Evolutionary conservation across 164 flowering plant species (phyloP), one percentile per base, ranked within the genome.

Genomic region (Vitis cinerea): DNA sequence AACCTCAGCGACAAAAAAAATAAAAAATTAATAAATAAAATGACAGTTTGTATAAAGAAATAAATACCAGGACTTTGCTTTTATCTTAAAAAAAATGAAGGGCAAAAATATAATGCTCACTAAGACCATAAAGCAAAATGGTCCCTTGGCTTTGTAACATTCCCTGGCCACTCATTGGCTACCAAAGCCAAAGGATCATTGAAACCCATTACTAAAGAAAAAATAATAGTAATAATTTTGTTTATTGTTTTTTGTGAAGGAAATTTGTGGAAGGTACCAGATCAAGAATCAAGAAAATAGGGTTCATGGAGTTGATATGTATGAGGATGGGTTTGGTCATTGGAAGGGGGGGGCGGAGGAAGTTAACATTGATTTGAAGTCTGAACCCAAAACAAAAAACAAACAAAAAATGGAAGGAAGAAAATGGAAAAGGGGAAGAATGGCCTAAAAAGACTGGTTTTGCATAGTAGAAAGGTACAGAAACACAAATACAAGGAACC

Each of bases 391-490:
- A 52, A 54, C 19, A 31, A 31, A 66, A 49, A 16, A 37, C 27
- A 1, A n/a, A 23, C 30, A 54, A 19, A 10, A 66, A 66, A 53
- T 48, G 51, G 4, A 1, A 7, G n/a, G 60, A 4, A 30, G 12
- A 57, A 66, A 17, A 56, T 47, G 58, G 17, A 54, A 53, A 56
- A 64, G 55, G 57, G 58, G 49, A 65, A 69, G 17, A 7, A 37
- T 68, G 78, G 72, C 85, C 80, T 85, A 71, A 85, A 84, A 88
- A 83, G 88, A 83, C 79, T 84, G 83, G 59, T 74, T 76, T 73
- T 80, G 81, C 73, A 77, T 73, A 9, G 79, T 70, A 81, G 67
- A 72, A 72, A 74, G 77, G 58, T 50, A 12, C 19, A 72, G 7
- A 27, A 59, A 69, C 71, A 78, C 59, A 72, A 61, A 76, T 72